Conservation (phyloP, 129 eudicot species). For the Escallonia herrerae region DNA sequence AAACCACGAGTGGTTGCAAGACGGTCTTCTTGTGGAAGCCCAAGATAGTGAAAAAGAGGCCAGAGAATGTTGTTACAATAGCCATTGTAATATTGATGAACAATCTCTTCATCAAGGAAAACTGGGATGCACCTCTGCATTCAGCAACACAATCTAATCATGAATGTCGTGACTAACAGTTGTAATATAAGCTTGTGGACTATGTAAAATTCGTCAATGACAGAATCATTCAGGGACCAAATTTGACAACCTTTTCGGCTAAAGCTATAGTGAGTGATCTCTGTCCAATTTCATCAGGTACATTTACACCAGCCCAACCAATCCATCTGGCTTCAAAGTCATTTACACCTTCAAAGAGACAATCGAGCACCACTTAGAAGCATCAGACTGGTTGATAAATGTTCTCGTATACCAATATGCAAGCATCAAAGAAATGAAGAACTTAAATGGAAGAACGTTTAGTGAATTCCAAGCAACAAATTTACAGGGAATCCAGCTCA, state of each 20-base stretch:
- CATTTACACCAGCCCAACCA: slow-evolving; percentile 94
- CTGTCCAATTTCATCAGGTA: slow-evolving; percentile 74
- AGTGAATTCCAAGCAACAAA: background rate
- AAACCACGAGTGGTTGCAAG: slow-evolving; percentile 66
- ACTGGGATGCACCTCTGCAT: slow-evolving; percentile 76
- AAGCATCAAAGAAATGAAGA: no score
- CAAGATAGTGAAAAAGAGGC: slow-evolving; percentile 87
- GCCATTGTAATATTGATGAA: slow-evolving; percentile 79
- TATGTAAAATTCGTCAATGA: slow-evolving; percentile 5
- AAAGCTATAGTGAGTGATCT: slow-evolving; percentile 59
- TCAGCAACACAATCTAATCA: background rate
- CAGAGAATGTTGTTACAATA: slow-evolving; percentile 85
- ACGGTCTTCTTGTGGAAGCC: slow-evolving; percentile 84
- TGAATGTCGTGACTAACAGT: background rate
- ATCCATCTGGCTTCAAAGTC: slow-evolving; percentile 85
- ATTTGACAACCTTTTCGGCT: slow-evolving; percentile 53
- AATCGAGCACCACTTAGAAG: slow-evolving; percentile 1
- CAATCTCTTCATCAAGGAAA: slow-evolving; percentile 72
- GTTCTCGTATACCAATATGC: no score
- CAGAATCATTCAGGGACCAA: background rate
- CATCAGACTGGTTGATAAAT: no score
- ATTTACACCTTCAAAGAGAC: slow-evolving; percentile 46
- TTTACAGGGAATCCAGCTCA: slow-evolving; percentile 1
- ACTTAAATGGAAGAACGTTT: background rate
- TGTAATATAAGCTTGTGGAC: background rate